Evolutionary conservation across 1,284 basidiomycete genomes (phyloP).

Genomic region (Cerioporus squamosus): DNA sequence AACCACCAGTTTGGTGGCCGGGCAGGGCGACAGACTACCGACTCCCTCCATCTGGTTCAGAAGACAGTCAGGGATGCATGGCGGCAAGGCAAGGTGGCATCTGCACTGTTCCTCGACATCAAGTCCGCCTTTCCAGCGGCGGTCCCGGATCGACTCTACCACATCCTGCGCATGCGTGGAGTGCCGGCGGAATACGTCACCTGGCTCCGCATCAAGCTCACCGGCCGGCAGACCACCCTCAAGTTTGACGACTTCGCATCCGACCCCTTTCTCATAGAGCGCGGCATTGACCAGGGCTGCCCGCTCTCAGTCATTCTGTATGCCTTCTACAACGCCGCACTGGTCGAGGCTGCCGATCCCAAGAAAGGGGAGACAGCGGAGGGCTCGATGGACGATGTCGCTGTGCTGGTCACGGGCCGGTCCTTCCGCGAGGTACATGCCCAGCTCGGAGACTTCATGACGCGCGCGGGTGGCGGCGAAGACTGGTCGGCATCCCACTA

Average conservation of each 20-base stretch:
- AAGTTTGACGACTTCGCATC: too few relatives aligned
- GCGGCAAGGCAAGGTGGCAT: slow-evolving; percentile 35
- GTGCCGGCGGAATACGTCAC: slow-evolving; percentile 29
- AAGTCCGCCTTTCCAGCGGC: slow-evolving; percentile 44
- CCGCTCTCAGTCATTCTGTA: slow-evolving; percentile 35
- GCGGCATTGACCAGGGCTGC: too few relatives aligned
- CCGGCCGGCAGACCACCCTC: too few relatives aligned
- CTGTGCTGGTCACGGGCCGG: slow-evolving; percentile 13
- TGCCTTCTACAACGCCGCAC: slow-evolving; percentile 38
- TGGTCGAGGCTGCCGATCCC: slow-evolving; percentile 25
- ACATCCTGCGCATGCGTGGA: slow-evolving; percentile 35
- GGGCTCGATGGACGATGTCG: slow-evolving; percentile 36
- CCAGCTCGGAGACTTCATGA: slow-evolving; percentile 12
- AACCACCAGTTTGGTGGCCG: slow-evolving; percentile 39
- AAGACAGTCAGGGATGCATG: slow-evolving; percentile 43
- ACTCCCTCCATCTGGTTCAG: slow-evolving; percentile 43
- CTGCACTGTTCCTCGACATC: slow-evolving; percentile 42
- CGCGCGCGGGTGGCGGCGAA: too few relatives aligned
- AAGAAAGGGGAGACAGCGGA: slow-evolving; percentile 21
- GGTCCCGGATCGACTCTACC: slow-evolving; percentile 32
- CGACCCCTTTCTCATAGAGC: too few relatives aligned
- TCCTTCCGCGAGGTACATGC: slow-evolving; percentile 19
- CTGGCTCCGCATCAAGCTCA: too few relatives aligned
- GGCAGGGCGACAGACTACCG: slow-evolving; percentile 39
- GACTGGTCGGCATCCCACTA: too few relatives aligned